Evolutionary conservation across 441 rosid genomes (phyloP).

Genomic region (Aquilaria agallochum): DNA sequence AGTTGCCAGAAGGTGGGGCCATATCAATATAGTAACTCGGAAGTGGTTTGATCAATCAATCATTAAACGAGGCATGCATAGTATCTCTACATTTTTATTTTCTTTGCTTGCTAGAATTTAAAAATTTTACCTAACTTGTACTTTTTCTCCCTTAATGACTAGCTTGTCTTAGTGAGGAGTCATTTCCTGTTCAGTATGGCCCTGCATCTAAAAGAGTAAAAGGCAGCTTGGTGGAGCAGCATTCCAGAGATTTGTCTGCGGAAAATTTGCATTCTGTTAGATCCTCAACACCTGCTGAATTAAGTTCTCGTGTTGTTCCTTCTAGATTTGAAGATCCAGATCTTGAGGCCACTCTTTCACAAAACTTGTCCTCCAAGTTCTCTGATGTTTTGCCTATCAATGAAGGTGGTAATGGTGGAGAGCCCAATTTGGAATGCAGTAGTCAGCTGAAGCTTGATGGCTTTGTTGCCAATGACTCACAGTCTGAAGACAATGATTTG

Average conservation of each 20-base stretch:
- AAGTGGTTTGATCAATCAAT: constrained; percentile 94
- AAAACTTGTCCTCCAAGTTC: constrained; percentile 54
- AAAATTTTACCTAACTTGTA: constrained; percentile 14
- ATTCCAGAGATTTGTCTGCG: constrained; percentile 46
- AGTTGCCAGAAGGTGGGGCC: constrained; percentile 96
- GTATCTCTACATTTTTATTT: constrained; percentile 17
- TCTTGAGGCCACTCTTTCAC: constrained; percentile 77
- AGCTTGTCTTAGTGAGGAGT: constrained; percentile 94
- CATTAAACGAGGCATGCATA: constrained; percentile 54
- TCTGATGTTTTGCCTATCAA: constrained; percentile 39
- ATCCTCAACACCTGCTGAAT: constrained; percentile 44
- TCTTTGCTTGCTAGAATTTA: constrained; percentile 17
- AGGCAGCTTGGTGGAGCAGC: constrained; percentile 36
- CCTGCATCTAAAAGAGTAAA: constrained; percentile 41
- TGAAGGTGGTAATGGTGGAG: constrained; percentile 40
- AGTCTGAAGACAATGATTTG: constrained; percentile 76
- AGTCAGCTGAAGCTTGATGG: constrained; percentile 48
- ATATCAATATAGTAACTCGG: constrained; percentile 70
- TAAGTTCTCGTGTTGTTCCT: constrained; percentile 35
- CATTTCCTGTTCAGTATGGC: constrained; percentile 73
- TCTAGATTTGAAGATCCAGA: constrained; percentile 57
- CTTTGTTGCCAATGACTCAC: constrained; percentile 77
- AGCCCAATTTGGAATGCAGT: constrained; percentile 29
- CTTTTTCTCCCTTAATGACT: constrained; percentile 30
- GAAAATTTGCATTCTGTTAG: constrained; percentile 33